Conservation (phyloP, 345 rosid species). For the Abelmoschus esculentus region DNA sequence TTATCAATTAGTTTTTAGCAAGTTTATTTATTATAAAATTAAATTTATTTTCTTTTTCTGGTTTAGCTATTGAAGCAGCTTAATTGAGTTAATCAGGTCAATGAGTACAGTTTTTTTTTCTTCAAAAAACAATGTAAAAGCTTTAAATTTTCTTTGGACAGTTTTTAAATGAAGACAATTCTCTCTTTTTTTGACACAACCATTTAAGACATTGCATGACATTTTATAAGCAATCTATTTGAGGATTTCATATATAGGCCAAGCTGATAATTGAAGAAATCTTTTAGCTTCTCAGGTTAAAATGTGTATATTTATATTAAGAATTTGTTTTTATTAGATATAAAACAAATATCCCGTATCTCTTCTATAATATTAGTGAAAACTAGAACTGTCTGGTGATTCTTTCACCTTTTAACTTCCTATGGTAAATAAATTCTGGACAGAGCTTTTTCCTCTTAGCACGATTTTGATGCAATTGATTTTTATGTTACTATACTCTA, state of each 20-base stretch:
- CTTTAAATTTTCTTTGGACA: no score
- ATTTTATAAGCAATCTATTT: neutral
- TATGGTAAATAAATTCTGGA: neutral
- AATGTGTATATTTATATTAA: neutral
- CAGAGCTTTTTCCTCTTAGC: neutral
- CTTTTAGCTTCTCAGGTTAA: neutral
- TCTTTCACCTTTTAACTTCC: neutral
- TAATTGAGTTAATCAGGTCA: neutral
- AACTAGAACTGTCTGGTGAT: neutral
- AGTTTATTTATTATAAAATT: neutral
- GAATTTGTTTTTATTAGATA: neutral
- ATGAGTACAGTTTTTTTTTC: neutral
- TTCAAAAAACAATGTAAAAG: no score
- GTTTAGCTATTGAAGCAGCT: neutral
- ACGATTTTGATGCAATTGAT: neutral
- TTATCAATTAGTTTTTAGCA: neutral
- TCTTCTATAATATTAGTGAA: neutral
- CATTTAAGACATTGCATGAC: neutral
- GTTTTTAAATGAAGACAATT: no score
- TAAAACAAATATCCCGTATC: neutral
- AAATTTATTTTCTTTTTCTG: neutral
- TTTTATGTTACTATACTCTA: neutral
- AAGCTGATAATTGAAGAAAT: neutral
- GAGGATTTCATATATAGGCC: neutral
- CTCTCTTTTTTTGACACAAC: no score